Percentiles rank a stretch among this genome's conserved stretches.
Conservation (phyloP, 2,329 filamentous ascomycete species). For the Didymella glomerata region DNA sequence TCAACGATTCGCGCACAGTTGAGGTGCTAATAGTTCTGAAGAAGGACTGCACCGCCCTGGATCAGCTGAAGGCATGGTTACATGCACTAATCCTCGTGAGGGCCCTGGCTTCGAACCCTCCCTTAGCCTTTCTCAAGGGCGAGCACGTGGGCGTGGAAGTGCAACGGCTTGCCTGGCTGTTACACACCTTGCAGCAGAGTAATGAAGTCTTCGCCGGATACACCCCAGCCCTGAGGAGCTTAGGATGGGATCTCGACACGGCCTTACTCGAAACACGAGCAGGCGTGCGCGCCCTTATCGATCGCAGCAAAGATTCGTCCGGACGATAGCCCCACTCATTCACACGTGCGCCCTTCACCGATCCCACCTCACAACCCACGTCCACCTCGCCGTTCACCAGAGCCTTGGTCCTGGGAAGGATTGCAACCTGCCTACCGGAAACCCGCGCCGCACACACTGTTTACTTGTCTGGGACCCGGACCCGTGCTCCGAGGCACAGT, state of each 20-base stretch:
- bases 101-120: background rate
- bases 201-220: constrained; percentile 59
- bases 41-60: constrained; percentile 58
- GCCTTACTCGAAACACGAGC: constrained; percentile 72
- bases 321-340: background rate
- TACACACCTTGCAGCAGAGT: constrained; percentile 30
- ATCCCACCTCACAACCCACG: background rate
- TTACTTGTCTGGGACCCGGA: constrained; percentile 68
- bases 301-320: constrained; percentile 10
- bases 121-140: background rate
- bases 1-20: constrained; percentile 32
- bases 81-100: constrained; percentile 63
- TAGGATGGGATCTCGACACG: constrained; percentile 72
- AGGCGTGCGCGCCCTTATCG: constrained; percentile 51
- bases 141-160: background rate
- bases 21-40: constrained; percentile 71
- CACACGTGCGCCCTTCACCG: background rate
- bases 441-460: constrained; percentile 56
- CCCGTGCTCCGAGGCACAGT: constrained; percentile 57
- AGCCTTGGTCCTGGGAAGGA: constrained; percentile 7
- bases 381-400: constrained; percentile 5
- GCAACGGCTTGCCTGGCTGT: background rate
- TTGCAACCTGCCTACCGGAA: constrained; percentile 48
- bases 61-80: constrained; percentile 69
- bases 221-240: constrained; percentile 53